phyloP scores from a whole-genome alignment of 805 yeast species.

The Naumovozyma dairenensis region DNA sequence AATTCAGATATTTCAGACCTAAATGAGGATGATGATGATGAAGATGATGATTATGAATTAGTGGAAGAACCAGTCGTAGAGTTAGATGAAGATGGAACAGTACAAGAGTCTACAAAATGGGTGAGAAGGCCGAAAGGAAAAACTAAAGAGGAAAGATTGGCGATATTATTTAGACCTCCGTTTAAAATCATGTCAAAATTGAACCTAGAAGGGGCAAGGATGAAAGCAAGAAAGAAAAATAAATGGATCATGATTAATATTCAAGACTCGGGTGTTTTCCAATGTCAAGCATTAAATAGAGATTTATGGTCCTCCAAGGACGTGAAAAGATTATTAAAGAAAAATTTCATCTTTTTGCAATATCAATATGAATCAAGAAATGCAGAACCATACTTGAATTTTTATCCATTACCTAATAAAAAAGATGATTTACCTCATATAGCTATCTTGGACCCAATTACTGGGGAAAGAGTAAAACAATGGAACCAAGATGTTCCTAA shows the following conservation, averaged over 20 bases:
- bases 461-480: constrained; percentile 76
- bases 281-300: constrained; percentile 82
- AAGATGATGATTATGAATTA: constrained; percentile 27
- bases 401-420: constrained; percentile 52
- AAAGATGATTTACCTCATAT: constrained; percentile 62
- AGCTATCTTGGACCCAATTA: constrained; percentile 86
- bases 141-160: constrained; percentile 46
- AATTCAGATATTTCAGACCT: constrained; percentile 28
- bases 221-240: constrained; percentile 44
- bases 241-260: constrained; percentile 85
- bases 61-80: constrained; percentile 27
- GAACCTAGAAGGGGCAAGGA: constrained; percentile 64
- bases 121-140: constrained; percentile 19
- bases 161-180: constrained; percentile 84
- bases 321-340: constrained; percentile 54
- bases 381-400: constrained; percentile 61
- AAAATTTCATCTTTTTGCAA: constrained; percentile 75
- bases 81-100: constrained; percentile 31
- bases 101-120: constrained; percentile 23
- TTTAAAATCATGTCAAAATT: constrained; percentile 71
- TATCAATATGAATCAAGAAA: constrained; percentile 68
- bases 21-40: constrained; percentile 32
- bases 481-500: constrained; percentile 66
- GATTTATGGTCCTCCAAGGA: constrained; percentile 78
- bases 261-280: constrained; percentile 77